Conservation (phyloP, 345 rosid genomes). For the Melastoma malabathricum region DNA sequence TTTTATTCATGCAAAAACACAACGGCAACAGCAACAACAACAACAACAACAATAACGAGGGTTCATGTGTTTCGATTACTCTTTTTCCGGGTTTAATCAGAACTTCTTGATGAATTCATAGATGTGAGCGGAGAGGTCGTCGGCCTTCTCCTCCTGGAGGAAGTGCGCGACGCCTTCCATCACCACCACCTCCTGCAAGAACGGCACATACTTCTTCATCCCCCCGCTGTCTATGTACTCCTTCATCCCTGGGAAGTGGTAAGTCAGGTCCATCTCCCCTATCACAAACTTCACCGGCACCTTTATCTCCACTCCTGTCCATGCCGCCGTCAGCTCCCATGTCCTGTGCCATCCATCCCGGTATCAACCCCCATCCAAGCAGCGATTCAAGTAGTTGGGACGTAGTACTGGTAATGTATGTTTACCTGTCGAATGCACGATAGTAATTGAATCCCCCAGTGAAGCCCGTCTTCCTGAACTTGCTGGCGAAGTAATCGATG, state of each 20-base stretch:
- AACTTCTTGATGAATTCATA: constrained; percentile 16
- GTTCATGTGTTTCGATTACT: no score
- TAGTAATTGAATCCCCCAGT: constrained; percentile 76
- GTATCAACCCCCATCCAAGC: no score
- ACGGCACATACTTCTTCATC: constrained; percentile 48
- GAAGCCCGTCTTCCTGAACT: constrained; percentile 53
- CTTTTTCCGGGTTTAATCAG: not conserved
- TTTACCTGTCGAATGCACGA: constrained; percentile 46
- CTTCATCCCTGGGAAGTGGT: constrained; percentile 36
- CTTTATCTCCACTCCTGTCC: constrained; percentile 36
- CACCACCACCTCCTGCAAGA: constrained; percentile 55
- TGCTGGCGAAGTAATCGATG: constrained; percentile 28
- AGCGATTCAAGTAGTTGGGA: not conserved
- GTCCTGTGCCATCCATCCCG: constrained; percentile 22
- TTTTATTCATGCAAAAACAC: no score
- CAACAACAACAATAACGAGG: no score
- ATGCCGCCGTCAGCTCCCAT: constrained; percentile 65
- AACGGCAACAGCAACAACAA: no score
- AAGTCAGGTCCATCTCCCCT: constrained; percentile 60
- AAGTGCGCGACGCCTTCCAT: constrained; percentile 65
- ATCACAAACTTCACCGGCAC: constrained; percentile 65
- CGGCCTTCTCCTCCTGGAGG: constrained; percentile 51
- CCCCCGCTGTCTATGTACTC: constrained; percentile 42
- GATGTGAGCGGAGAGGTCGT: constrained; percentile 52
- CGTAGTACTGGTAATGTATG: not conserved